Evolutionary conservation across 176 grass and related monocot genomes (phyloP), one percentile per base, ranked within the genome.

Genomic region (Miscanthus lutarioriparius): DNA sequence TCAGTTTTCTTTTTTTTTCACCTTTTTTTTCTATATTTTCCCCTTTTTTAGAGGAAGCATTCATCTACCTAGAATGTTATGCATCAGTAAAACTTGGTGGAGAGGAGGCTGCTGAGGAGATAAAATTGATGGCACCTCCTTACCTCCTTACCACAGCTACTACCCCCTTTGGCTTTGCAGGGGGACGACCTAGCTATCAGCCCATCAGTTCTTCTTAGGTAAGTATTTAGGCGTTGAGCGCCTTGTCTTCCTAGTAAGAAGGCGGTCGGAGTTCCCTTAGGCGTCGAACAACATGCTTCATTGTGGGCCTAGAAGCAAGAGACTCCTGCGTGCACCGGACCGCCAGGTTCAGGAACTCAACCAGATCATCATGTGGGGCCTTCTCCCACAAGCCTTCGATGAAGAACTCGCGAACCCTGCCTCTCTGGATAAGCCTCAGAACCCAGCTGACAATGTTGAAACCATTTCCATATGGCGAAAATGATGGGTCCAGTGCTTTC

Each of bases 391-490:
- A 74, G 54, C 94, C 94, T 76, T 97, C 89, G 0, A 92, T 39
- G 70, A 97, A 97, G 85, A 97, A 97, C 44, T 97, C 89, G 22
- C 90, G 80, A 54, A 86, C 73, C 48, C 83, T 91, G 6, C 94
- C 88, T 54, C 91, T 94, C 51, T 92, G 79, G 53, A 97, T 70
- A 70, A 94, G 86, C 92, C 70, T 92, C 20, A 68, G 62, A 63
- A 90, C 94, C 94, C 94, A 97, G 47, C 44, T 75, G 53, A 97
- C 86, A 41, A 97, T 97, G 81, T 92, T 92, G 86, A 97, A 97
- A 48, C 94, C 92, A 80, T 97, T 91, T 68, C 92, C 94, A 88
- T 94, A 97, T 26, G 95, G 94, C 71, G 94, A 94, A 85, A 97
- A 97, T 12, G 94, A 97, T 4, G 94, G 91, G 74, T 97, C 94